Evolutionary conservation across 352 stramenopile genomes (phyloP), one percentile per base, ranked within the genome.

Genomic region (Phytophthora sojae): DNA sequence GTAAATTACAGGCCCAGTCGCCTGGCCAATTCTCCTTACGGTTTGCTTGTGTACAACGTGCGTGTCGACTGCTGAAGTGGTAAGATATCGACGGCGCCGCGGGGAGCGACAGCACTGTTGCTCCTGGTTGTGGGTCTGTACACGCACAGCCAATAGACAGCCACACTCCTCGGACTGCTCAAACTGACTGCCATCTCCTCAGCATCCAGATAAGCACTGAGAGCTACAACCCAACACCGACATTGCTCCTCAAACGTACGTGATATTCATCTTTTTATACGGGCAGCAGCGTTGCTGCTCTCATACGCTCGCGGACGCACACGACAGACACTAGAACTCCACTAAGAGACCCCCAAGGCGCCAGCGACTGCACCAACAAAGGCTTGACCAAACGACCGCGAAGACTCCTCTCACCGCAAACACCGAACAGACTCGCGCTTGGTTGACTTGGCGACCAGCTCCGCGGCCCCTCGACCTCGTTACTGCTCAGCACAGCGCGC

Each of bases 161-260:
- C 26, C 26, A 30, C 6, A 30, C 26, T 6, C 26, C 26, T 30
- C 3, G 26, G 6, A 6, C 26, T 30, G 26, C 26, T 30, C 26
- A 30, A 30, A 30, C 26, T 4, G 26, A 30, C 4, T 6, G 4
- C 3, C 26, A 29, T 6, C 26, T 6, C 26, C 26, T 6, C 26
- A 30, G 3, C 26, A 30, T 6, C 26, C 6, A 30, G 6, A 4
- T 4, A 30, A 30, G 26, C 26, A 30, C 3, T 30, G 26, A 30
- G 26, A 30, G 9, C 32, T 5, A 39, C 32, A 14, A 19, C 2
- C 3, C 21, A 14, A 32, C 12, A 4, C 26, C 29, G 15, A 47
- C n/a, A 17, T 37, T 52, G 56, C 35, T 25, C 44, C 56, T 39
- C 56, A 53, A 62, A 62, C 15, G 39, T 53, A 63, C 42, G 57